Evolutionary conservation across 495 filamentous ascomycete species (phyloP).

Genomic region (Staphylotrichum longicolle): DNA sequence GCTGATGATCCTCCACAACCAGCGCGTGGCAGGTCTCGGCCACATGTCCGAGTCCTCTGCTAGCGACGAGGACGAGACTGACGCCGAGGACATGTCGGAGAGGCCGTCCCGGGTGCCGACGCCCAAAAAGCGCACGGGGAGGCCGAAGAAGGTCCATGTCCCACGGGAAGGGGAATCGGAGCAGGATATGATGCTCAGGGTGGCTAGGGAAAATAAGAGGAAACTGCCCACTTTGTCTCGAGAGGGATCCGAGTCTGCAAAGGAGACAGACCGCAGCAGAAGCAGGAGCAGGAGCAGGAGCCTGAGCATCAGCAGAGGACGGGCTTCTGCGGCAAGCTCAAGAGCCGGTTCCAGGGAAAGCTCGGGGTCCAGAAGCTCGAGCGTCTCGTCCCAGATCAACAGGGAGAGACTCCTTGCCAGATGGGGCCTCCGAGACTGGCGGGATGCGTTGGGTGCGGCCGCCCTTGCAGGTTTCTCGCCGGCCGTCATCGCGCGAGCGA

Average conservation of each 20-base stretch:
- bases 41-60: constrained; percentile 37
- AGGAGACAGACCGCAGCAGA: constrained; percentile 5
- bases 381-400: constrained; percentile 8
- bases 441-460: constrained; percentile 72
- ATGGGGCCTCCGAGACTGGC: constrained; percentile 69
- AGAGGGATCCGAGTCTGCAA: not conserved
- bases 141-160: constrained; percentile 39
- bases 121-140: constrained; percentile 21
- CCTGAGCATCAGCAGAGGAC: not conserved
- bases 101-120: not conserved
- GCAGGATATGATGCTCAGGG: constrained; percentile 39
- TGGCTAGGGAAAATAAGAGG: constrained; percentile 38
- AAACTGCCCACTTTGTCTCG: constrained; percentile 6
- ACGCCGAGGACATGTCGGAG: constrained; percentile 23
- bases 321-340: constrained; percentile 2
- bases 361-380: constrained; percentile 11
- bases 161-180: constrained; percentile 46
- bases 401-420: constrained; percentile 20
- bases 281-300: constrained; percentile 5
- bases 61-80: constrained; percentile 33
- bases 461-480: constrained; percentile 64
- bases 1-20: constrained; percentile 63
- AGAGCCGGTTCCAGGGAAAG: not conserved
- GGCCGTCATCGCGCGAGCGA: constrained; percentile 60
- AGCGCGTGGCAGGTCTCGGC: constrained; percentile 47